phyloP scores from a whole-genome alignment of 2,329 filamentous ascomycete species.

The Chaetomium sp. region DNA sequence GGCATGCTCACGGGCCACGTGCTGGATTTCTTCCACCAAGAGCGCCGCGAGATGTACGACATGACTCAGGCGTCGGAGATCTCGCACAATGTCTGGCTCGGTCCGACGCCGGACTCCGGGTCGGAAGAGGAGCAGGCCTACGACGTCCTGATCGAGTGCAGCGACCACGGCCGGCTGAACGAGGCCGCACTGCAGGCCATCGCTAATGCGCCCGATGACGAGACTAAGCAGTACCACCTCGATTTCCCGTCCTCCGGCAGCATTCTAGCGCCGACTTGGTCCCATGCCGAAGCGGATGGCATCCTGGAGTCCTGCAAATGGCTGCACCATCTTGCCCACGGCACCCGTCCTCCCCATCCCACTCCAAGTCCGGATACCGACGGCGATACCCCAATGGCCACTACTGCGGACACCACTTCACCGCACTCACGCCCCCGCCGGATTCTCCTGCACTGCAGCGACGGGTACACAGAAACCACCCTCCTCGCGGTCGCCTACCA shows the following conservation, averaged over 20 bases:
- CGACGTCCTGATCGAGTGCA: constrained; percentile 84
- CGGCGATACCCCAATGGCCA: constrained; percentile 36
- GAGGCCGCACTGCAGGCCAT: constrained; percentile 58
- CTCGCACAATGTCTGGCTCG: constrained; percentile 81
- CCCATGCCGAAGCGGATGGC: constrained; percentile 73
- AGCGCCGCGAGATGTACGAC: constrained; percentile 83
- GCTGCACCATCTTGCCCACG: constrained; percentile 79
- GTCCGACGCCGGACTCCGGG: constrained; percentile 70
- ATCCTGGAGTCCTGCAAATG: constrained; percentile 83
- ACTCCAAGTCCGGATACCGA: constrained; percentile 31
- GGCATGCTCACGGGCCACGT: constrained; percentile 70
- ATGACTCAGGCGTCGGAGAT: constrained; percentile 92
- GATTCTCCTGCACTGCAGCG: constrained; percentile 85
- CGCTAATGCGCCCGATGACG: constrained; percentile 47
- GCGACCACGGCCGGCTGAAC: constrained; percentile 73
- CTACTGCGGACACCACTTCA: constrained; percentile 31
- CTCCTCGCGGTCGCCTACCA: constrained; percentile 85
- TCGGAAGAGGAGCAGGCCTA: constrained; percentile 56
- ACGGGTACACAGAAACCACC: constrained; percentile 93
- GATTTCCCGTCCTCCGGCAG: constrained; percentile 95
- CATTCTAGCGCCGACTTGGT: constrained; percentile 77
- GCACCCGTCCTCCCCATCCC: constrained; percentile 36
- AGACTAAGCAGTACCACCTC: constrained; percentile 40
- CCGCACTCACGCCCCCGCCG: constrained; percentile 45
- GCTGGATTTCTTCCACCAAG: constrained; percentile 83